phyloP scores from a whole-genome alignment of 768 basidiomycete species.

The Psilocybe azurescens region DNA sequence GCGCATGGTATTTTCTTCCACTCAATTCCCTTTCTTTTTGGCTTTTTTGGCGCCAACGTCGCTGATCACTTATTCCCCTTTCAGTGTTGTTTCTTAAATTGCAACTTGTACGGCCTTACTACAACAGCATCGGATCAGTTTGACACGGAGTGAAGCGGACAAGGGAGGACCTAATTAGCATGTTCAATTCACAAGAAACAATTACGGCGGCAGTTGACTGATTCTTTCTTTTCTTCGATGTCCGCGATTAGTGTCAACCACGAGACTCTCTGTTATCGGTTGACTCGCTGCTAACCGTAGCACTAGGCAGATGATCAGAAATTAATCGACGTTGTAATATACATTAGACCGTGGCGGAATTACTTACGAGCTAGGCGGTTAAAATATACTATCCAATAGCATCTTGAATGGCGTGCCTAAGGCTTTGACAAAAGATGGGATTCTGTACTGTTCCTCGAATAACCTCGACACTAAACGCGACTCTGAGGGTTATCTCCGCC shows the following conservation, averaged over 20 bases:
- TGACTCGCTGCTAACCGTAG: no score
- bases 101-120: neutral
- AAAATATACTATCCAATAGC: no score
- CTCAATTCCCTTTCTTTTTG: neutral
- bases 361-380: no score
- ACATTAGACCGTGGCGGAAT: no score
- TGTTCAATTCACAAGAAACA: neutral
- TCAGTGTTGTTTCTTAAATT: neutral
- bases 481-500: neutral
- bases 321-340: no score
- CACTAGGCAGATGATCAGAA: no score
- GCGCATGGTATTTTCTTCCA: neutral
- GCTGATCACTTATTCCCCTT: conserved; percentile 1
- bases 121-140: conserved; percentile 2
- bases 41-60: neutral
- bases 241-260: conserved; percentile 4
- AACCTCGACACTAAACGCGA: neutral
- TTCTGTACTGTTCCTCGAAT: neutral
- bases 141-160: neutral
- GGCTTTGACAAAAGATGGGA: neutral
- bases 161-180: neutral
- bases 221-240: neutral
- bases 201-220: conserved; percentile 2
- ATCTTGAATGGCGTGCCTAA: no score
- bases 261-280: neutral